These are phyloP conservation scores for Coniferiporia sulphurascens DNA, from an alignment of 1,284 basidiomycete species.

Conservation along the genomic window DNA sequence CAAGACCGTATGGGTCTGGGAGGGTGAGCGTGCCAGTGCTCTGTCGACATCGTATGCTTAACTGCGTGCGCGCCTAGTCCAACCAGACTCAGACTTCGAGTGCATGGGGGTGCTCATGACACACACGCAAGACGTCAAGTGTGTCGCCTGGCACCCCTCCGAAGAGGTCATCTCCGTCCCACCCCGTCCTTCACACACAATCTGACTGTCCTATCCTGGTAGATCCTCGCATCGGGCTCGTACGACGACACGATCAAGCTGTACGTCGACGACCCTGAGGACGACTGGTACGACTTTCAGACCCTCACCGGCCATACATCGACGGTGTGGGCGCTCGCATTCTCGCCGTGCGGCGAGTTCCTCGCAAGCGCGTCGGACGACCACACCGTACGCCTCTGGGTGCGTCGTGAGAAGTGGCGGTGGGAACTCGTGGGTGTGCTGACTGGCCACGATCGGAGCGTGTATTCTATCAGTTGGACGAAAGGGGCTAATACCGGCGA, in stretches of 20 bases:
- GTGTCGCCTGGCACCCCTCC: slow-evolving; percentile 89
- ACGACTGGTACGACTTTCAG: slow-evolving; percentile 90
- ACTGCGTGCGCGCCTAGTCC: slow-evolving; percentile 43
- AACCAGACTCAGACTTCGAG: slow-evolving; percentile 92
- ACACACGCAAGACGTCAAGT: slow-evolving; percentile 96
- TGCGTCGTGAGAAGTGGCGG: slow-evolving; percentile 46
- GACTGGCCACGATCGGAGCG: slow-evolving; percentile 60
- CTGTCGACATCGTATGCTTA: slow-evolving; percentile 2
- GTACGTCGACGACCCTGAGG: slow-evolving; percentile 89
- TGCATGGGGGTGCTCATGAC: slow-evolving; percentile 97
- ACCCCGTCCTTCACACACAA: slow-evolving; percentile 11
- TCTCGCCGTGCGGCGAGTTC: slow-evolving; percentile 77
- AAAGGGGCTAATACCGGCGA: slow-evolving; percentile 29
- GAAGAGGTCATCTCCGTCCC: slow-evolving; percentile 68
- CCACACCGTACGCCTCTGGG: slow-evolving; percentile 68
- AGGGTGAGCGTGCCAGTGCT: slow-evolving; percentile 51
- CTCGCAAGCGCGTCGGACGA: slow-evolving; percentile 86
- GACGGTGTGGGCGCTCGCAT: slow-evolving; percentile 90
- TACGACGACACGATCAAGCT: slow-evolving; percentile 97
- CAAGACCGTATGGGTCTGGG: slow-evolving; percentile 99
- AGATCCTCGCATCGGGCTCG: slow-evolving; percentile 94
- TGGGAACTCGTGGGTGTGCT: slow-evolving; percentile 57
- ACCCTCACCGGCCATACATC: slow-evolving; percentile 79
- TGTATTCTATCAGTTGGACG: slow-evolving; percentile 82
- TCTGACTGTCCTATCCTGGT: slow-evolving; percentile 13